Percentiles rank a stretch among this genome's conserved stretches.
Conservation (phyloP, 306 rosid genomes). For the Astragalus membranaceus region DNA sequence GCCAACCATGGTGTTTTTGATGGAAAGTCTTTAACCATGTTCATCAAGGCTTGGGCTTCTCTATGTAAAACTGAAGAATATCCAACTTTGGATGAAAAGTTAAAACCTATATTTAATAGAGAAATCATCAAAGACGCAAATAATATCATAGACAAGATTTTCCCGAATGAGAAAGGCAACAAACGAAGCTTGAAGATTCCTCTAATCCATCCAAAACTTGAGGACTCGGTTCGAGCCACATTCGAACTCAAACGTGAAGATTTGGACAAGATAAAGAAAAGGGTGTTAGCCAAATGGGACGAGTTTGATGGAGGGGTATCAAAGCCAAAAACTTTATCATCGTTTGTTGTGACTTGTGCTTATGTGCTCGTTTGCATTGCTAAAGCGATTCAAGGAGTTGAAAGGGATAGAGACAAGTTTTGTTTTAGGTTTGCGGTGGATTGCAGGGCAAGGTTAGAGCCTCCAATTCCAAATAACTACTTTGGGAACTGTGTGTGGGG, state of each 20-base stretch:
- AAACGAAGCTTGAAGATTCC: slow-evolving; percentile 9
- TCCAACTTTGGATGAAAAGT: not conserved
- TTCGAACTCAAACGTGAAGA: slow-evolving; percentile 26
- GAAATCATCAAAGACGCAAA: slow-evolving; percentile 18
- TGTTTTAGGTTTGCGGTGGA: not conserved
- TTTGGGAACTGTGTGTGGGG: slow-evolving; percentile 8
- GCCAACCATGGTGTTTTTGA: slow-evolving; percentile 47
- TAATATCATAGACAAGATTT: not conserved
- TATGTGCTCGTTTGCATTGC: slow-evolving; percentile 15
- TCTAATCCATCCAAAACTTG: not conserved
- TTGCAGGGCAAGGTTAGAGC: slow-evolving; percentile 16
- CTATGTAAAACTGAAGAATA: not conserved
- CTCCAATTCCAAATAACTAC: too few relatives aligned
- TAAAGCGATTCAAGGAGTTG: slow-evolving; percentile 16
- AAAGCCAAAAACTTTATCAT: slow-evolving; percentile 19
- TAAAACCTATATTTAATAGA: slow-evolving; percentile 37
- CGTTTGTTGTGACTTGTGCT: slow-evolving; percentile 29
- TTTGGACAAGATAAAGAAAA: slow-evolving; percentile 21
- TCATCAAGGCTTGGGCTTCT: slow-evolving; percentile 53
- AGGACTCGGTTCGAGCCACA: slow-evolving; percentile 24
- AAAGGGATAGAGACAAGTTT: not conserved
- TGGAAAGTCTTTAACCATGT: slow-evolving; percentile 37
- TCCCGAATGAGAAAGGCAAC: not conserved
- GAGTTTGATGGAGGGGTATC: not conserved
- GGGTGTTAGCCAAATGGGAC: slow-evolving; percentile 20